Evolutionary conservation across 2,329 filamentous ascomycete species (phyloP).

Genomic region (Juglanconis sp.): DNA sequence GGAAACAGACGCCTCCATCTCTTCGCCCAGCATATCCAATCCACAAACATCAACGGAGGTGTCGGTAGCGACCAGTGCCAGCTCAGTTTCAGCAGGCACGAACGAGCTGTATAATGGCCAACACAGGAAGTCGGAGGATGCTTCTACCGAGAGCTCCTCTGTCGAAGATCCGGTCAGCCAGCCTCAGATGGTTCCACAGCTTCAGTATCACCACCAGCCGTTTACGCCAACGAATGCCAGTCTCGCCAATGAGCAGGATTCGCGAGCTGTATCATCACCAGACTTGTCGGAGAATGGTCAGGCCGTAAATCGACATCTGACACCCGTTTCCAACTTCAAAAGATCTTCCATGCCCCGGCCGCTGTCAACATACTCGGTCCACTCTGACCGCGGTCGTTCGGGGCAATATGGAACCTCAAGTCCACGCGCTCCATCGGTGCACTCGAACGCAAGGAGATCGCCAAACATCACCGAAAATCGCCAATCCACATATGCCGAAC

Average conservation of each 20-base stretch:
- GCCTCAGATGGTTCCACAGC: slow-evolving; percentile 48
- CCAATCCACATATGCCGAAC: slow-evolving; percentile 53
- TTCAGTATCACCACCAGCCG: slow-evolving; percentile 60
- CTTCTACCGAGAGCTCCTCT: slow-evolving; percentile 50
- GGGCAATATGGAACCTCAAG: slow-evolving; percentile 40
- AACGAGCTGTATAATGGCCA: slow-evolving; percentile 46
- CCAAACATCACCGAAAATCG: slow-evolving; percentile 44
- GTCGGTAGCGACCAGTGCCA: slow-evolving; percentile 54
- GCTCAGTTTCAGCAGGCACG: slow-evolving; percentile 47
- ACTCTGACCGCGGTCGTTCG: slow-evolving; percentile 70
- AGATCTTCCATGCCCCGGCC: slow-evolving; percentile 65
- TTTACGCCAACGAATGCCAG: slow-evolving; percentile 41
- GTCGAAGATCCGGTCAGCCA: slow-evolving; percentile 41
- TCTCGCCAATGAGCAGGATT: slow-evolving; percentile 36
- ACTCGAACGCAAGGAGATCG: slow-evolving; percentile 46
- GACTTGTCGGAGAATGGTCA: slow-evolving; percentile 49
- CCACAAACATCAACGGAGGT: slow-evolving; percentile 49
- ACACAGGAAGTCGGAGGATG: slow-evolving; percentile 34
- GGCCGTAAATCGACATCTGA: slow-evolving; percentile 59
- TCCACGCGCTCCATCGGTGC: slow-evolving; percentile 45
- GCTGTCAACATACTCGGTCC: slow-evolving; percentile 70
- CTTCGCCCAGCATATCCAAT: slow-evolving; percentile 46
- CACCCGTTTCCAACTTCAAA: slow-evolving; percentile 53
- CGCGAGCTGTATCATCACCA: slow-evolving; percentile 46
- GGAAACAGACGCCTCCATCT: slow-evolving; percentile 50